Percentiles rank a stretch among this genome's conserved stretches.
phyloP scores from a whole-genome alignment of 352 stramenopile species.

The Pelagophyceae sp. region DNA sequence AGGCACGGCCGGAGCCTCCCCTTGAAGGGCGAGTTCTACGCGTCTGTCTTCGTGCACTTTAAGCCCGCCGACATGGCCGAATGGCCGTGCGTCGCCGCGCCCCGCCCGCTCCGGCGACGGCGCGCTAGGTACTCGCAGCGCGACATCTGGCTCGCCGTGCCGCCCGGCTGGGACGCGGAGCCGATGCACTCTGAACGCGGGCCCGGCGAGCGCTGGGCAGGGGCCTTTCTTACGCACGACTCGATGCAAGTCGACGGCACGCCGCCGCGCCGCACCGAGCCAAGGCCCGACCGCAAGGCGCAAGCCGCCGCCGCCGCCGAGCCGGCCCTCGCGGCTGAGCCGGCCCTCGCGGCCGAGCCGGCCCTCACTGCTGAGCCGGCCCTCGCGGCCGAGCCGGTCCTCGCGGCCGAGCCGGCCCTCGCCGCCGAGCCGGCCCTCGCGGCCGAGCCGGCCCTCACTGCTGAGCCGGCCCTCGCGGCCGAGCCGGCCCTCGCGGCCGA shows the following conservation, averaged over 20 bases:
- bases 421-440: neutral
- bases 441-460: neutral
- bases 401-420: neutral
- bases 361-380: neutral
- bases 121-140: constrained; percentile 6
- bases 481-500: too few species aligned
- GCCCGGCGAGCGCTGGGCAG: constrained; percentile 5
- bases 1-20: constrained; percentile 15
- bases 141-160: constrained; percentile 15
- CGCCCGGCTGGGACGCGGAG: constrained; percentile 10
- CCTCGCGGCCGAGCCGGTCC: neutral
- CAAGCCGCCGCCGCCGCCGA: neutral
- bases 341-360: too few species aligned
- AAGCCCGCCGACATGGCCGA: constrained; percentile 6
- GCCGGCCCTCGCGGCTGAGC: neutral
- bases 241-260: neutral
- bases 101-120: too few species aligned
- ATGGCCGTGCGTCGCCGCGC: too few species aligned
- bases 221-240: constrained; percentile 12
- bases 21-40: constrained; percentile 26
- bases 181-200: neutral
- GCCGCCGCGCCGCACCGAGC: neutral
- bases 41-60: constrained; percentile 29
- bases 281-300: neutral
- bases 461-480: too few species aligned